phyloP scores from a whole-genome alignment of 306 rosid species.

The Trifolium subterraneum region DNA sequence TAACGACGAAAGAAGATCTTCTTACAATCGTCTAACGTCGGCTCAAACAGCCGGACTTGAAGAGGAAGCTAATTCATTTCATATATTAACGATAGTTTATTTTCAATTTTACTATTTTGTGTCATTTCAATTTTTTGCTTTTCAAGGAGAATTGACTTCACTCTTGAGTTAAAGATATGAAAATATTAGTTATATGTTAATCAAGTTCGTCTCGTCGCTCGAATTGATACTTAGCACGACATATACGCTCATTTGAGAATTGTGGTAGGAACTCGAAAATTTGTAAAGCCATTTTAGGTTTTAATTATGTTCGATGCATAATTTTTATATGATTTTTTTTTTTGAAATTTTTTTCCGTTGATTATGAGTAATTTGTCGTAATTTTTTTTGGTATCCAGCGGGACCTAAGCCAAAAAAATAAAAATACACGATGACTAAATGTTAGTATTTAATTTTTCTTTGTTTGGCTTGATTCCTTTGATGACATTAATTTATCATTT shows the following conservation, averaged over 20 bases:
- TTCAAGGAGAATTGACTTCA: not conserved
- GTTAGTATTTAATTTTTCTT: not conserved
- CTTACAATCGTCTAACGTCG: conserved; percentile 61
- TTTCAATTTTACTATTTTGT: not conserved
- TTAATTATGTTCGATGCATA: not conserved
- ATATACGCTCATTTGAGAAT: not conserved
- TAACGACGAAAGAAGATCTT: conserved; percentile 34
- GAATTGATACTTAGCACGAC: not conserved
- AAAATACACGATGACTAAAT: too few species aligned
- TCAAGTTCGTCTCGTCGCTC: too few species aligned
- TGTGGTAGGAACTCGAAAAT: not conserved
- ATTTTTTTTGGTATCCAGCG: too few species aligned
- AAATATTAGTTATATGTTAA: not conserved
- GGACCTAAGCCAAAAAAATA: too few species aligned
- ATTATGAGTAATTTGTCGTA: not conserved
- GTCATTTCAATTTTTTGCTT: not conserved
- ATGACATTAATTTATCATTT: not conserved
- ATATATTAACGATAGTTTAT: too few species aligned
- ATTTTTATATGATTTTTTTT: too few species aligned
- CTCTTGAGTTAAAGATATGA: not conserved
- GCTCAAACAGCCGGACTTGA: conserved; percentile 62
- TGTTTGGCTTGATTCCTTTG: not conserved
- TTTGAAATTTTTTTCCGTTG: not conserved
- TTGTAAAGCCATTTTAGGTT: not conserved
- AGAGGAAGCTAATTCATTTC: conserved; percentile 47